A percentile compares a stretch with the other conserved stretches of the same genome.
phyloP scores from a whole-genome alignment of 2,329 filamentous ascomycete species.

The Fusarium sp. region DNA sequence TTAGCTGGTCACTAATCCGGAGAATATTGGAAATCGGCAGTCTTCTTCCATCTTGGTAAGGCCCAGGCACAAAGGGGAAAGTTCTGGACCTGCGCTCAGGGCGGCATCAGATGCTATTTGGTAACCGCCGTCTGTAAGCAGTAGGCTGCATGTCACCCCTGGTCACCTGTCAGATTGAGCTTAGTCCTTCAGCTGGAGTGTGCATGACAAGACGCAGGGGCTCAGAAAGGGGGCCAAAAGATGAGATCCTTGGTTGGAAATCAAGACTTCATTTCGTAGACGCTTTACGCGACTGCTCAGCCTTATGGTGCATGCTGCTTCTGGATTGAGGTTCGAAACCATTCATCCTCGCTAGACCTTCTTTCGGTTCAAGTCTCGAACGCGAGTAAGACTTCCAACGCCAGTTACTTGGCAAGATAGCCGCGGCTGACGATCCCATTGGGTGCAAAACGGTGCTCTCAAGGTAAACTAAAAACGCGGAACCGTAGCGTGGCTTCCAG shows the following conservation, averaged over 20 bases:
- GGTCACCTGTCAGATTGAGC: conserved; percentile 10
- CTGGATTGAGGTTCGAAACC: neutral
- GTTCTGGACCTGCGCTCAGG: neutral
- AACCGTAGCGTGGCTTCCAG: neutral
- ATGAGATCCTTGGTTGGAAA: neutral
- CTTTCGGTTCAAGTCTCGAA: neutral
- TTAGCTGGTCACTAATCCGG: neutral
- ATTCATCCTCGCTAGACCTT: neutral
- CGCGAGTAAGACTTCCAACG: neutral
- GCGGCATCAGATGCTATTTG: conserved; percentile 10
- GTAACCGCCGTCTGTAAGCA: conserved; percentile 2
- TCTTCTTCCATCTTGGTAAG: neutral
- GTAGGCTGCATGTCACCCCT: conserved; percentile 1
- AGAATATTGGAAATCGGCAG: conserved; percentile 6
- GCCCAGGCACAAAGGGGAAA: neutral
- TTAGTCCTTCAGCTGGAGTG: conserved; percentile 11
- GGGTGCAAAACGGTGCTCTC: neutral
- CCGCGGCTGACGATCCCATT: neutral
- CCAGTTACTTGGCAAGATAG: neutral
- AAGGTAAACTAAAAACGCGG: neutral
- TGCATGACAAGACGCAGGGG: conserved; percentile 13
- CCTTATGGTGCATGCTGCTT: conserved; percentile 7
- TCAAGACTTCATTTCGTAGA: neutral
- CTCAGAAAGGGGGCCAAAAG: neutral
- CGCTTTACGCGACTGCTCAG: neutral